Percentiles rank a stretch among this genome's conserved stretches.
phyloP scores from a whole-genome alignment of 2,329 filamentous ascomycete species.

The Trichoderma sp. region DNA sequence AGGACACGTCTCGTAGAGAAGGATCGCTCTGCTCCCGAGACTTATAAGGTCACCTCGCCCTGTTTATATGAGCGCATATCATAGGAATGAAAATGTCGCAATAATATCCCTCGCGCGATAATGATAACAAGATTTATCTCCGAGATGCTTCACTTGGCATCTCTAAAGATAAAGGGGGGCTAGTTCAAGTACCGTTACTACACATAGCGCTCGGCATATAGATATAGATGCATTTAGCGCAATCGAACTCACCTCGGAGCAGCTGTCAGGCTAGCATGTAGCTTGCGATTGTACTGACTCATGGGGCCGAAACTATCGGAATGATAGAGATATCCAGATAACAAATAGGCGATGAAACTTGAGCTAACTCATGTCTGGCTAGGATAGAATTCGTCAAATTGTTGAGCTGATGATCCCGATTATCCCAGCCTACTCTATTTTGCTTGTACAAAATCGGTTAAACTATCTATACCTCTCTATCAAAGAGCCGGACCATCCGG shows the following conservation, averaged over 20 bases:
- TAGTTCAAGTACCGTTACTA: not conserved
- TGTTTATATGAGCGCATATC: not conserved
- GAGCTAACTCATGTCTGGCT: not conserved
- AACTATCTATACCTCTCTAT: not conserved
- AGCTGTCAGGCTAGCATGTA: not conserved
- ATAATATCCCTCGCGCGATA: too few species aligned
- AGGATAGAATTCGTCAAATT: not conserved
- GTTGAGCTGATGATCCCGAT: not conserved
- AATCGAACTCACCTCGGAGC: not conserved
- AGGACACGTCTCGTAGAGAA: not conserved
- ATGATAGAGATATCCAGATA: not conserved
- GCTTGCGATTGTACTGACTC: not conserved
- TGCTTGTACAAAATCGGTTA: not conserved
- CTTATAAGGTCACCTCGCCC: not conserved
- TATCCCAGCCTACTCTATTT: rapidly evolving
- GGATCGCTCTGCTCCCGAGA: not conserved
- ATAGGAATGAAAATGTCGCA: not conserved
- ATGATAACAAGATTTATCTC: not conserved
- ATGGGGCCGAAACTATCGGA: not conserved
- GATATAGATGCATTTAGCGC: not conserved
- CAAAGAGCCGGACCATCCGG: not conserved
- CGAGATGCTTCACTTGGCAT: not conserved
- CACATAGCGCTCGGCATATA: not conserved
- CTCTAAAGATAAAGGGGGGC: not conserved
- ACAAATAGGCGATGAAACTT: not conserved